Evolutionary conservation across 495 filamentous ascomycete species (phyloP), one percentile per base, ranked within the genome.

Genomic region (Corynascus novoguineensis): DNA sequence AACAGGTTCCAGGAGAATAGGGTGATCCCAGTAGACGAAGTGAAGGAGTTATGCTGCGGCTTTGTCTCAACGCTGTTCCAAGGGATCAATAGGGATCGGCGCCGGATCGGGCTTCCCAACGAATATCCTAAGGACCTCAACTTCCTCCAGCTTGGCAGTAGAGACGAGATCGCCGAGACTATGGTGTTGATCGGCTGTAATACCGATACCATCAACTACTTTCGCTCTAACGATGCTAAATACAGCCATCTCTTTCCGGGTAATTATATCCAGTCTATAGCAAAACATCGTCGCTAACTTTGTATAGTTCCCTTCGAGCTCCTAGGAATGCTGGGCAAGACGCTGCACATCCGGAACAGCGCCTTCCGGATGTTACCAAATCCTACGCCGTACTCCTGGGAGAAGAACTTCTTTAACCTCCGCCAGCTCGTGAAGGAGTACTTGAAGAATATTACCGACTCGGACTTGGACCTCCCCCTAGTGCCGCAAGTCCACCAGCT

Each of bases 251-350:
- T 81, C 1, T 81, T 78, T 15, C 73, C 78, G 32, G 66, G 77
- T 78, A 64, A 5, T 27, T n/a, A 14, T 11, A 32, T 14, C 35
- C 17, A 37, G 3, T 37, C 34, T 15, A 10, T 4, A 4, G 34
- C n/a, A 12, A 37, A 15, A 37, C n/a, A 10, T 37, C 34, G 34
- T 38, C 7, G 14, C 35, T 38, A 38, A 38, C 35, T 38, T 4
- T n/a, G 35, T n/a, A 4, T 58, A 80, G 76, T 79, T 1, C 67
- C 75, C 5, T 79, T 81, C 35, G 78, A 81, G 57, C 60, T 81
- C 9, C 60, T 81, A 28, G 78, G 76, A 15, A 81, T 81, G 78
- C 63, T 81, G 3, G 71, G 73, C 50, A 71, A 73, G 15, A 69
- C 67, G 4, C 59, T 77, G 12, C 73, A 76, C 21, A 71, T 77